These are phyloP conservation scores for Fusarium caatingaense DNA, from an alignment of 2,329 filamentous ascomycete species.

Conservation along the genomic window DNA sequence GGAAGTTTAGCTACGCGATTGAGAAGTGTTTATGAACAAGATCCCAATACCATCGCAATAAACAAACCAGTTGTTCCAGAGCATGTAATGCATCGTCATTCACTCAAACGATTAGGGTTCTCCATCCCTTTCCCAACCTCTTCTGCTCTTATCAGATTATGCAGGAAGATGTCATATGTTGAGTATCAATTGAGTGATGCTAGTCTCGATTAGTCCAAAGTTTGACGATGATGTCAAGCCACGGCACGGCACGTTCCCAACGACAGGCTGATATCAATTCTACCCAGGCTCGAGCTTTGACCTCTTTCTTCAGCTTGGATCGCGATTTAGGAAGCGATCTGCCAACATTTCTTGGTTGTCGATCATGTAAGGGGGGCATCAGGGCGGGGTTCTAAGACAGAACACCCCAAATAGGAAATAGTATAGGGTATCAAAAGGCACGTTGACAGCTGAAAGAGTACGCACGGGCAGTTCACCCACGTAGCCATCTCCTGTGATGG, in stretches of 20 bases:
- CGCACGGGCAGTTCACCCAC: too few species aligned
- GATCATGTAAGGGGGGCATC: neutral
- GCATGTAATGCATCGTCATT: neutral
- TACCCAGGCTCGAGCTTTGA: neutral
- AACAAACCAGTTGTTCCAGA: too few species aligned
- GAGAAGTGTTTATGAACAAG: too few species aligned
- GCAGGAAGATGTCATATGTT: neutral
- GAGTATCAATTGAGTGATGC: neutral
- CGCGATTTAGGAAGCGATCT: neutral
- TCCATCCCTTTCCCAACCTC: neutral
- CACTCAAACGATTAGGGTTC: too few species aligned
- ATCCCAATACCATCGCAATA: too few species aligned
- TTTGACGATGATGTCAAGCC: neutral
- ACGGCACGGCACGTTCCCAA: neutral
- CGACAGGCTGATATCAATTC: neutral
- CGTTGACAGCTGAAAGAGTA: neutral
- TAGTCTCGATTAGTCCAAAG: neutral
- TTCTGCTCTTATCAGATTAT: neutral
- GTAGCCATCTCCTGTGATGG: too few species aligned
- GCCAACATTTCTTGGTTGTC: neutral
- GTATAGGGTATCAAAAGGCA: rapidly evolving
- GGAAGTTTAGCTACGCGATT: rapidly evolving
- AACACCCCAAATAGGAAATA: rapidly evolving
- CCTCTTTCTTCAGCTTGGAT: neutral
- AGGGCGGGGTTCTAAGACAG: neutral